Percentiles rank a stretch among this genome's conserved stretches.
These are phyloP conservation scores for Santalum album DNA, from an alignment of 164 flowering plant species.

Conservation along the genomic window DNA sequence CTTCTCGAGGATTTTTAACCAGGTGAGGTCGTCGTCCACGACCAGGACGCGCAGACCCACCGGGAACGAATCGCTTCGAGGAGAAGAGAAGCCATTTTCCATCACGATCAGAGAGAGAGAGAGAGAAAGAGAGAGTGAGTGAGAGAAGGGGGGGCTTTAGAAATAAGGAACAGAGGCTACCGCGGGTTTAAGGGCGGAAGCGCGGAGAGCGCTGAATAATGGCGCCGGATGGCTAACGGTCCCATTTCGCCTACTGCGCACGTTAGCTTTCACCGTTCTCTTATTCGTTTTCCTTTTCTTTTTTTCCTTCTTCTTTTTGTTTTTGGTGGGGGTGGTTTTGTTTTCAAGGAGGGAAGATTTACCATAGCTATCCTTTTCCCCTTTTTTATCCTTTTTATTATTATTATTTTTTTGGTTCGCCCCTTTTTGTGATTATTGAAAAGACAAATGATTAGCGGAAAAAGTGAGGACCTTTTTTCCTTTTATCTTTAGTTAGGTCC, in stretches of 20 bases:
- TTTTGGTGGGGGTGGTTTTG: no score
- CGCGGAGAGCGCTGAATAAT: conserved; percentile 20
- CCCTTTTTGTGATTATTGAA: no score
- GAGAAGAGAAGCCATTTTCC: conserved; percentile 43
- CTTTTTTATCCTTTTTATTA: no score
- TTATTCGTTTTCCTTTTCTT: background rate
- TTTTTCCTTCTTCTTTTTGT: background rate
- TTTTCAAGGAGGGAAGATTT: no score
- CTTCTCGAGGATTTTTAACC: conserved; percentile 86
- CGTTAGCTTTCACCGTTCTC: conserved; percentile 9
- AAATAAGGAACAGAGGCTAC: background rate
- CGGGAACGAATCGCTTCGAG: conserved; percentile 53
- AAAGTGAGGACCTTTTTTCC: no score
- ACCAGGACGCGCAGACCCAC: conserved; percentile 88
- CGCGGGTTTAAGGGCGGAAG: conserved; percentile 7
- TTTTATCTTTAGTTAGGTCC: no score
- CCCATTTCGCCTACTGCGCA: conserved; percentile 4
- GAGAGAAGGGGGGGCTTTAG: background rate
- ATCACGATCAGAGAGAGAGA: conserved; percentile 10
- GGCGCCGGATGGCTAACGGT: conserved; percentile 36
- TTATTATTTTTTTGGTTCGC: no score
- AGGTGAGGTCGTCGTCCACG: conserved; percentile 91
- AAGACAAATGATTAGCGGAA: no score
- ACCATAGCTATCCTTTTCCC: no score
- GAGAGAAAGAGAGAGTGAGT: conserved; percentile 2